phyloP scores from a whole-genome alignment of 2,329 filamentous ascomycete species.

The Penicillium sp. region DNA sequence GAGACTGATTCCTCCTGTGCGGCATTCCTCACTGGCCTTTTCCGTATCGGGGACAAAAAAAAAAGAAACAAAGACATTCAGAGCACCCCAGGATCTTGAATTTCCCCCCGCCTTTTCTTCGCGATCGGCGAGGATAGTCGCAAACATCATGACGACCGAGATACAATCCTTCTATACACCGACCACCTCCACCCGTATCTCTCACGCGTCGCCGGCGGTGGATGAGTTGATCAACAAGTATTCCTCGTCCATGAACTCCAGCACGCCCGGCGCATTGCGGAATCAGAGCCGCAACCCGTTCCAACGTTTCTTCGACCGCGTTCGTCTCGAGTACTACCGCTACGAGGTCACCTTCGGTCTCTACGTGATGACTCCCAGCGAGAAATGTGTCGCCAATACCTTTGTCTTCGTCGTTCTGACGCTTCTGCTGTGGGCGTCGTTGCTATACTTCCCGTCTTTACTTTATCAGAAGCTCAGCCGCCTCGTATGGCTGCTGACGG shows the following conservation, averaged over 20 bases:
- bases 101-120: neutral
- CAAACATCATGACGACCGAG: constrained; percentile 30
- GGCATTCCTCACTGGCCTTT: too few species aligned
- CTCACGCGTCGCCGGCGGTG: constrained; percentile 31
- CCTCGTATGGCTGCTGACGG: constrained; percentile 40
- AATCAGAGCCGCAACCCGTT: constrained; percentile 26
- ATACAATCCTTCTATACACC: constrained; percentile 37
- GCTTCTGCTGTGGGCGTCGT: constrained; percentile 38
- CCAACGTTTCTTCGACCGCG: constrained; percentile 31
- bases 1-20: too few species aligned
- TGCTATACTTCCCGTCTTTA: constrained; percentile 38
- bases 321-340: constrained; percentile 46
- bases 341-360: constrained; percentile 48
- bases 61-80: too few species aligned
- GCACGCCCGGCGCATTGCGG: constrained; percentile 11
- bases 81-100: neutral
- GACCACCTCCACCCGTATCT: constrained; percentile 29
- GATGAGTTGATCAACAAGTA: constrained; percentile 37
- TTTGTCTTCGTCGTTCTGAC: constrained; percentile 38
- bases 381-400: constrained; percentile 44
- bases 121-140: constrained; percentile 5
- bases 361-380: constrained; percentile 45
- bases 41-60: too few species aligned
- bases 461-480: constrained; percentile 38
- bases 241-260: constrained; percentile 24